Evolutionary conservation across 345 rosid genomes (phyloP), one percentile per base, ranked within the genome.

Genomic region (Tarenaya hassleriana): DNA sequence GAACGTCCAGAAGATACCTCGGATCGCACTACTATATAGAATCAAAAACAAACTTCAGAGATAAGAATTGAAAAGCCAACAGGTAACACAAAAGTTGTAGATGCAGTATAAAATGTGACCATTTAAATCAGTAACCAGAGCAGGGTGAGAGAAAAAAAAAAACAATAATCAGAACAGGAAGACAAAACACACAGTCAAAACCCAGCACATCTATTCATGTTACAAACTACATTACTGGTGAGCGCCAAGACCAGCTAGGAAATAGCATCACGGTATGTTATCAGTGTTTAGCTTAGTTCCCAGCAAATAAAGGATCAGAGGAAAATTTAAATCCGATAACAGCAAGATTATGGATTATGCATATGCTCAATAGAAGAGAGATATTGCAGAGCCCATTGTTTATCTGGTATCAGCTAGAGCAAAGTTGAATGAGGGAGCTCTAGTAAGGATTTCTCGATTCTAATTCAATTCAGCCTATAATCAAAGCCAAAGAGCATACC

Each of bases 1-100:
- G 82, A 60, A 41, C 44, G 66, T 61, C 77, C 65, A 69, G 78
- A 58, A 18, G 85, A 61, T 63, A 86, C 44, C 53, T 76, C 83
- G 5, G 57, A 50, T 51, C 42, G 70, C 55, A 82, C 97, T 86
- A 72, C 24, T 17, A 57, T 66, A 49, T 72, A 51, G 27, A 42
- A 77, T 19, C 38, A 64, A 64, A 60, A 67, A 51, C 16, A 44
- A 47, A 21, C 20, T 57, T 70, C 20, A 54, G 47, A 47, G 40
- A 16, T 39, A 66, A 40, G 34, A 66, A 21, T 49, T 32, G 34
- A 51, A 38, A 17, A 14, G 4, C 3, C 3, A 61, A 41, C 33
- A 48, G 21, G 34, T 34, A 55, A 21, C 34, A 44, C 33, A 50
- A 29, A 8, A 51, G 15, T 35, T 56, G 41, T 8, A 24, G 42